These are phyloP conservation scores for Aspergillus ellipticus DNA, from an alignment of 495 filamentous ascomycete genomes.

Conservation along the genomic window DNA sequence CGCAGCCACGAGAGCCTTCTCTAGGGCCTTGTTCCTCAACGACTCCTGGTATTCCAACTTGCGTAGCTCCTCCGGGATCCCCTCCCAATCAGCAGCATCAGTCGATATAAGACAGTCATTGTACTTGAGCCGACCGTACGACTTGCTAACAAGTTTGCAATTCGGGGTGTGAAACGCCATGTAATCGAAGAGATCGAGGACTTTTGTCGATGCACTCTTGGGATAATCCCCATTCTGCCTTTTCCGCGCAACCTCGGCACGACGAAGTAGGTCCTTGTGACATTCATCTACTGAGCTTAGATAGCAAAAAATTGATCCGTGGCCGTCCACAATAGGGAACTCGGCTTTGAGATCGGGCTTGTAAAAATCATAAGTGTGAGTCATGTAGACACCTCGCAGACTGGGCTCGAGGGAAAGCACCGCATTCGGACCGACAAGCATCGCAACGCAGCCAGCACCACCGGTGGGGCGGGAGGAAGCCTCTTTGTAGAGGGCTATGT, in stretches of 20 bases:
- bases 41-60: constrained; percentile 73
- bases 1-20: constrained; percentile 93
- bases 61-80: neutral
- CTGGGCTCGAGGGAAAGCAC: neutral
- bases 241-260: neutral
- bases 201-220: no score
- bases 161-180: constrained; percentile 10
- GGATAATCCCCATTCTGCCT: no score
- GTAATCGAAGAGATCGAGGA: constrained; percentile 5
- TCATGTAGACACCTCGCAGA: neutral
- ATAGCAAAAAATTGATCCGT: constrained; percentile 8
- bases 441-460: constrained; percentile 52
- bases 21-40: constrained; percentile 83
- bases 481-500: constrained; percentile 98
- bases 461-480: constrained; percentile 84
- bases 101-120: neutral
- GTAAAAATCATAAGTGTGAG: constrained; percentile 10
- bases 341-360: constrained; percentile 8
- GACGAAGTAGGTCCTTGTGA: neutral
- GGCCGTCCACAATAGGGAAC: constrained; percentile 6
- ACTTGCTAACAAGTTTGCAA: constrained; percentile 8
- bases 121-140: constrained; percentile 5
- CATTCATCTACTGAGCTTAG: constrained; percentile 2
- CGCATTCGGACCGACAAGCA: constrained; percentile 9
- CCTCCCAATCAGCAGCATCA: neutral